Conservation (phyloP, 2,329 filamentous ascomycete species). For the Blastomyces percursus region DNA sequence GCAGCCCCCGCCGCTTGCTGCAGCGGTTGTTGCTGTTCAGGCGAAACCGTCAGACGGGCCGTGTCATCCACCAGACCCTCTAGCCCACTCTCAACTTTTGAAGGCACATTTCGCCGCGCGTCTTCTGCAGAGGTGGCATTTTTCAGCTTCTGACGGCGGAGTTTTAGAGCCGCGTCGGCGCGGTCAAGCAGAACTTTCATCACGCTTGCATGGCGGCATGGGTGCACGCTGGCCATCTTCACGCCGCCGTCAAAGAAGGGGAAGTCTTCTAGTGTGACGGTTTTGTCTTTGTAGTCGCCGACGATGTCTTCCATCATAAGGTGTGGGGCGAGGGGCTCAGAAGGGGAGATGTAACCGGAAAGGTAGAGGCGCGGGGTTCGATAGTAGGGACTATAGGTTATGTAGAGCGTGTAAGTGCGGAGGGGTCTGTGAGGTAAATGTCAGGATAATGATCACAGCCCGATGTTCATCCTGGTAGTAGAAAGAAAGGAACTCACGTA, state of each 20-base stretch:
- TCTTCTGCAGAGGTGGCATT: conserved; percentile 42
- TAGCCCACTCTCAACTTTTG: conserved; percentile 51
- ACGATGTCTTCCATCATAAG: conserved; percentile 96
- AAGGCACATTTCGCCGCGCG: conserved; percentile 33
- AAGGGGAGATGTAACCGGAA: conserved; percentile 71
- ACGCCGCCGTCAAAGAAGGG: conserved; percentile 83
- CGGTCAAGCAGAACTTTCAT: conserved; percentile 97
- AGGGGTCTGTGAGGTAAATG: conserved; percentile 48
- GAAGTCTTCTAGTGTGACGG: conserved; percentile 94
- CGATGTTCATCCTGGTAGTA: background rate
- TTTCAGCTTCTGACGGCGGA: conserved; percentile 71
- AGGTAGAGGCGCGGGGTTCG: conserved; percentile 91
- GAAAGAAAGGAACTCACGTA: conserved; percentile 38
- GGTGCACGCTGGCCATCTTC: conserved; percentile 95
- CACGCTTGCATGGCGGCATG: conserved; percentile 91
- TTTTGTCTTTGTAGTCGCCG: conserved; percentile 96
- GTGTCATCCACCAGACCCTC: conserved; percentile 80
- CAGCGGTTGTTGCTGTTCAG: conserved; percentile 29
- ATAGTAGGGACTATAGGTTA: conserved; percentile 95
- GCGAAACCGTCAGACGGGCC: conserved; percentile 49
- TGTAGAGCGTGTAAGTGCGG: conserved; percentile 96
- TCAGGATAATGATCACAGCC: background rate
- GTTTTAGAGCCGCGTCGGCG: conserved; percentile 82
- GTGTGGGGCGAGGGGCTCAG: conserved; percentile 68
- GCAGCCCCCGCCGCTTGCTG: conserved; percentile 27